Evolutionary conservation across 2,329 filamentous ascomycete species (phyloP).

Genomic region (Botrytis elliptica): DNA sequence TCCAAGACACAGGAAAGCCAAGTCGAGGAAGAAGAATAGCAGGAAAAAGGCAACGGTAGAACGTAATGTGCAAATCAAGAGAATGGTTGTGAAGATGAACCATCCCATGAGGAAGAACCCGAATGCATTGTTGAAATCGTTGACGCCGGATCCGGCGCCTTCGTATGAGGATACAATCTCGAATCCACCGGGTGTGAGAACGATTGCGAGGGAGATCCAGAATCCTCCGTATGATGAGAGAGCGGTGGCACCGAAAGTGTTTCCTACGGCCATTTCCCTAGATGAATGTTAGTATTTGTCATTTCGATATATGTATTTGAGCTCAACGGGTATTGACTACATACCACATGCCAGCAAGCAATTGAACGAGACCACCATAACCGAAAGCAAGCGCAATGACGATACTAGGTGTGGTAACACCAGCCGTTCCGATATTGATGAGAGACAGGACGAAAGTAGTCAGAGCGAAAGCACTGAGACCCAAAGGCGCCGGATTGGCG

Average conservation of each 20-base stretch:
- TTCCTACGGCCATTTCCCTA: slow-evolving; percentile 63
- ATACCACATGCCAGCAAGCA: slow-evolving; percentile 64
- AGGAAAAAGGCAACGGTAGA: slow-evolving; percentile 61
- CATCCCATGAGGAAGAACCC: slow-evolving; percentile 59
- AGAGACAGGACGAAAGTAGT: slow-evolving; percentile 61
- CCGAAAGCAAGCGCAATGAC: slow-evolving; percentile 56
- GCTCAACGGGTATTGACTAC: not conserved
- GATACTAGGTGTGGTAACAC: slow-evolving; percentile 50
- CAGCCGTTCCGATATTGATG: slow-evolving; percentile 54
- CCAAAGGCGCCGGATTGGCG: slow-evolving; percentile 60
- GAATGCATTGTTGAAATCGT: slow-evolving; percentile 49
- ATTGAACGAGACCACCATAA: slow-evolving; percentile 67
- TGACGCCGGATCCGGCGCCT: slow-evolving; percentile 27
- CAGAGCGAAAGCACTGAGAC: slow-evolving; percentile 59
- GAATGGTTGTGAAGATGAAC: slow-evolving; percentile 62
- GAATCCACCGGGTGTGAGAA: slow-evolving; percentile 58
- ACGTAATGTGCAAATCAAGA: slow-evolving; percentile 54
- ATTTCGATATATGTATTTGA: not conserved
- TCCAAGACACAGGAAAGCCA: slow-evolving; percentile 57
- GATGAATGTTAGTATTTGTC: not conserved
- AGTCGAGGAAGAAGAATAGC: slow-evolving; percentile 58
- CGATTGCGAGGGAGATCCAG: slow-evolving; percentile 59
- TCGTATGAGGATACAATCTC: slow-evolving; percentile 44
- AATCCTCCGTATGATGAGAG: slow-evolving; percentile 63
- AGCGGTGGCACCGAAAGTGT: slow-evolving; percentile 63